Conservation (phyloP, 495 filamentous ascomycete genomes). For the Neohortaea acidophila region DNA sequence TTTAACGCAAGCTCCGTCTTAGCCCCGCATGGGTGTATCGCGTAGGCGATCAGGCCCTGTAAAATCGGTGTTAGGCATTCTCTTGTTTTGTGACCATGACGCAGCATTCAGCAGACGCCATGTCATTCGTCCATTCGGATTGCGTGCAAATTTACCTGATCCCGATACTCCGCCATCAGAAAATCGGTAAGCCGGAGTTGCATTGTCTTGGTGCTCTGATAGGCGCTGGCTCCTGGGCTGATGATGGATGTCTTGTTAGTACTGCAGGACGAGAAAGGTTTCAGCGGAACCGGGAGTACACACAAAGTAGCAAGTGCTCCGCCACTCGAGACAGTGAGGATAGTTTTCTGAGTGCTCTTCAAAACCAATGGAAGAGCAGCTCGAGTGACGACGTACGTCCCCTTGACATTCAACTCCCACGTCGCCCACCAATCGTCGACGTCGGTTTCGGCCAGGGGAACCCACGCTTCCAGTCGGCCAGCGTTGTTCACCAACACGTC, state of each 20-base stretch:
- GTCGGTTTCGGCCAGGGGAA: conserved; percentile 30
- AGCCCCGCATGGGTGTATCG: conserved; percentile 33
- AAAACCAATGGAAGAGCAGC: conserved; percentile 33
- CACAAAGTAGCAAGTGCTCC: conserved; percentile 26
- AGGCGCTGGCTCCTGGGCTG: conserved; percentile 30
- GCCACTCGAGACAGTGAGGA: conserved; percentile 33
- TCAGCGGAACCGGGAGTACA: conserved; percentile 28
- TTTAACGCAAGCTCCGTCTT: conserved; percentile 26
- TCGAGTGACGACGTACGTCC: conserved; percentile 30
- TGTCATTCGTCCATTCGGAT: no score
- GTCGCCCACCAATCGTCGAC: conserved; percentile 33
- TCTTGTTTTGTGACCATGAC: no score
- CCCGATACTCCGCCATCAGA: conserved; percentile 28
- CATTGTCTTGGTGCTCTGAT: conserved; percentile 31
- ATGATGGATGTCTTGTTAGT: conserved; percentile 34
- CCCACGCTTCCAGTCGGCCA: conserved; percentile 27
- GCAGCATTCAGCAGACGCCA: no score
- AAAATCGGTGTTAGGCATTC: no score
- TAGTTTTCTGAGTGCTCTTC: conserved; percentile 26
- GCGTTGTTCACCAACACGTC: conserved; percentile 45
- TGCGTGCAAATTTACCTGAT: no score
- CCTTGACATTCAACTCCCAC: conserved; percentile 34
- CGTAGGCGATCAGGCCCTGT: conserved; percentile 30
- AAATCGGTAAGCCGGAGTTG: conserved; percentile 32
- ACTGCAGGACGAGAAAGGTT: conserved; percentile 14